phyloP scores from a whole-genome alignment of 306 rosid species.

The Cucumis cinereus region DNA sequence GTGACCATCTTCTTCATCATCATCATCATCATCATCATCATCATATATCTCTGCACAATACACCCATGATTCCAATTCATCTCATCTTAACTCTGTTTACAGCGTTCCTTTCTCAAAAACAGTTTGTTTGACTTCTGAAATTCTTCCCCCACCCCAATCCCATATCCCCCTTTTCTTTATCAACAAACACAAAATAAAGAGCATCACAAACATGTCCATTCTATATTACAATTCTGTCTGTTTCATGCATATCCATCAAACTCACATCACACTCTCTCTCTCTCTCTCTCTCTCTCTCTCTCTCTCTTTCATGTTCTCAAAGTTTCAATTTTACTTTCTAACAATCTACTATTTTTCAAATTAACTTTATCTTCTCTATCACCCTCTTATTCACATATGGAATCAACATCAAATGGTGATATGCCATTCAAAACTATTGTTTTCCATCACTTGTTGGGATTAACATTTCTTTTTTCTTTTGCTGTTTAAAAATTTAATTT shows the following conservation, averaged over 20 bases:
- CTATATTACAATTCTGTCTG: neutral
- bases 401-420: no score
- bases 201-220: neutral
- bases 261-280: neutral
- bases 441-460: no score
- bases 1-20: neutral
- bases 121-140: neutral
- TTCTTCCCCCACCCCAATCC: neutral
- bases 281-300: neutral
- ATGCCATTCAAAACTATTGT: no score
- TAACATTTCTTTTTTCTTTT: no score
- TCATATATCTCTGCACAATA: neutral
- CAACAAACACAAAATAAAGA: neutral
- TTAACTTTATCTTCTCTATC: no score
- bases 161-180: neutral
- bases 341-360: no score
- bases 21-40: neutral
- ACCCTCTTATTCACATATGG: no score
- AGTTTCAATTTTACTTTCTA: neutral
- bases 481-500: no score
- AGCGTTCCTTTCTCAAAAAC: no score
- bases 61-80: no score
- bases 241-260: neutral
- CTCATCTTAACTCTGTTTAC: neutral
- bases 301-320: neutral